Conservation (phyloP, 163 green algal genomes). For the Scenedesmus sp. region DNA sequence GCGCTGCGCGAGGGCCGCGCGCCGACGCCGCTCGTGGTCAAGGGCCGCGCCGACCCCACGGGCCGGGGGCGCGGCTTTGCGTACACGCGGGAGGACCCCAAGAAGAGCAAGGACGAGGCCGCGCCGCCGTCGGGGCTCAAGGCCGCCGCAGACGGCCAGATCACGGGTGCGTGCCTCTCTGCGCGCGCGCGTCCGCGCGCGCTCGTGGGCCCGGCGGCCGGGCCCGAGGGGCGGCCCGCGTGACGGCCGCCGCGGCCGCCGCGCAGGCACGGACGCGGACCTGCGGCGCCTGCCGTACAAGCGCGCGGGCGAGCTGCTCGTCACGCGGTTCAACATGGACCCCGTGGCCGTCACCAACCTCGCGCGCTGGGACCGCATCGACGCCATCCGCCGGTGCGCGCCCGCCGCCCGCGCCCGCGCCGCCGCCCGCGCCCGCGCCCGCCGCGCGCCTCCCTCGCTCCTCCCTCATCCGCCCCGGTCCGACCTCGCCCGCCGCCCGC, state of each 20-base stretch:
- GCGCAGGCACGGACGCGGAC: slow-evolving; percentile 41
- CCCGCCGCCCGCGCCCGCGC: not conserved
- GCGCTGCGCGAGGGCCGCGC: slow-evolving; percentile 9
- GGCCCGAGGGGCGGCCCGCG: no score
- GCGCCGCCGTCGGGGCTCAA: slow-evolving; percentile 21
- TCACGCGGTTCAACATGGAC: slow-evolving; percentile 35
- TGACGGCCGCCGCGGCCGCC: no score
- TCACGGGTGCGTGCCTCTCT: slow-evolving; percentile 24
- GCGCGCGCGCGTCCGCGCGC: no score
- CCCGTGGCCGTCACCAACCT: slow-evolving; percentile 7
- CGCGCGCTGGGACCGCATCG: slow-evolving; percentile 38
- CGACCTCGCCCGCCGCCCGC: no score
- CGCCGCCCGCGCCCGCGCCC: no score
- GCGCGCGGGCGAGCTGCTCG: slow-evolving; percentile 44
- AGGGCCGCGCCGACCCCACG: slow-evolving; percentile 17
- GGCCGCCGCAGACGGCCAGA: slow-evolving; percentile 32
- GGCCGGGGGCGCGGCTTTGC: slow-evolving; percentile 34
- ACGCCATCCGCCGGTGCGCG: slow-evolving; percentile 25
- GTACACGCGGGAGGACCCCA: slow-evolving; percentile 28
- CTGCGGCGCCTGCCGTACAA: slow-evolving; percentile 42
- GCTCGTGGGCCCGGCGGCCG: no score
- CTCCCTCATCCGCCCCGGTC: no score
- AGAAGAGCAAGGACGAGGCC: slow-evolving; percentile 22
- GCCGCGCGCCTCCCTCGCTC: no score
- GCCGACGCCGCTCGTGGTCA: slow-evolving; percentile 16